These are phyloP conservation scores for Solanum megistacrolobum DNA, from an alignment of 257 asterid species.

Conservation along the genomic window DNA sequence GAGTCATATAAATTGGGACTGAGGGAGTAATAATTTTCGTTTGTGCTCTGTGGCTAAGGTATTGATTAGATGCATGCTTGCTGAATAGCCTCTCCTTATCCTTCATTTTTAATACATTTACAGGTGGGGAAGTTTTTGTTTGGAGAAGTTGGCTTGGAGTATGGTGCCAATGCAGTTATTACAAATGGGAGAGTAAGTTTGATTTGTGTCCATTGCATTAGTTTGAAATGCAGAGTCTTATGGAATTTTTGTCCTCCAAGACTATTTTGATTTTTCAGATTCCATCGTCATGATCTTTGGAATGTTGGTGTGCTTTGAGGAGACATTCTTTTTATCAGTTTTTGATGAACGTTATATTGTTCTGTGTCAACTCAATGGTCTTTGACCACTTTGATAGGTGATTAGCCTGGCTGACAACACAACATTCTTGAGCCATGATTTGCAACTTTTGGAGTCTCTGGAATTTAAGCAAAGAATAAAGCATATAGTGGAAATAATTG, in stretches of 20 bases:
- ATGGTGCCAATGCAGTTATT: constrained; percentile 71
- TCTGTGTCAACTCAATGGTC: not conserved
- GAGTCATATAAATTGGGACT: not conserved
- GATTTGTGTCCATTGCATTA: constrained; percentile 6
- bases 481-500: constrained; percentile 71
- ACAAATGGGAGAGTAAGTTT: constrained; percentile 96
- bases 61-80: not conserved
- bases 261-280: not conserved
- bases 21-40: not conserved
- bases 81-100: not conserved
- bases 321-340: not conserved
- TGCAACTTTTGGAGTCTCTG: constrained; percentile 83
- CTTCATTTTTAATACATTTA: constrained; percentile 18
- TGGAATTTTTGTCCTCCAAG: not conserved
- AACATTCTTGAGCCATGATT: constrained; percentile 79
- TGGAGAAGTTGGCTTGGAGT: constrained; percentile 59
- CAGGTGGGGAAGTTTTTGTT: constrained; percentile 78
- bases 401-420: constrained; percentile 40
- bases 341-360: not conserved
- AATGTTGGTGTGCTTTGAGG: not conserved
- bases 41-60: not conserved
- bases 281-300: not conserved
- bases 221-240: not conserved
- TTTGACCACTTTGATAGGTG: constrained; percentile 43
- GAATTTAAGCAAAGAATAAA: constrained; percentile 91